Percentiles rank a stretch among this genome's conserved stretches.
These are phyloP conservation scores for Ascochyta fabae DNA, from an alignment of 2,329 filamentous ascomycete species.

Conservation along the genomic window DNA sequence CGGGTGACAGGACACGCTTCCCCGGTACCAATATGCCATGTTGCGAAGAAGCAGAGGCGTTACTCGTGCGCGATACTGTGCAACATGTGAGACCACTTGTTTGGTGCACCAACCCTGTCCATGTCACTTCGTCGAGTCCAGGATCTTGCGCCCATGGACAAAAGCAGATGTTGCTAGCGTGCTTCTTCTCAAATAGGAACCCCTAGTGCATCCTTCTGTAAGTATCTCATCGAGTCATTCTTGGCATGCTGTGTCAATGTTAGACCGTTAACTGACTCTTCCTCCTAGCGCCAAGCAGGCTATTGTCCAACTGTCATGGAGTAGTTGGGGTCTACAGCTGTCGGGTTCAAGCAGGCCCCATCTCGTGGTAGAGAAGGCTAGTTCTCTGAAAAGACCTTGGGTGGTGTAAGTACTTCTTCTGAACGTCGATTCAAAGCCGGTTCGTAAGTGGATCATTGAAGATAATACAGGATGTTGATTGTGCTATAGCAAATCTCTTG, in stretches of 20 bases:
- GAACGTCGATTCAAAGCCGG: not conserved
- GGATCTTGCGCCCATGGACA: not conserved
- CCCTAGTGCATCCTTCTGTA: not conserved
- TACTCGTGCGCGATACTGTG: slow-evolving; percentile 4
- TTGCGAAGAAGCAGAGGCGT: not conserved
- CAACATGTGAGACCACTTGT: not conserved
- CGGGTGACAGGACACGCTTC: slow-evolving; percentile 4
- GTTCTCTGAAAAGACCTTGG: not conserved
- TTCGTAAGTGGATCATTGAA: not conserved
- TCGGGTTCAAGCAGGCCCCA: no score
- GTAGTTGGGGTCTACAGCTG: not conserved
- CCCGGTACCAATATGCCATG: not conserved
- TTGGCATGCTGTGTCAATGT: not conserved
- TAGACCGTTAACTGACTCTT: not conserved
- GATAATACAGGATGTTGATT: not conserved
- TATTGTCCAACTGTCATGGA: not conserved
- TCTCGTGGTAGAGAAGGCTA: not conserved
- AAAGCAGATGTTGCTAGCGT: not conserved
- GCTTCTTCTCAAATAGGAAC: not conserved
- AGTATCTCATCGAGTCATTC: not conserved
- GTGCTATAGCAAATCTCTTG: not conserved
- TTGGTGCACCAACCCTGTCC: not conserved
- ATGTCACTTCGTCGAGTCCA: not conserved
- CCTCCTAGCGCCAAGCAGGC: not conserved
- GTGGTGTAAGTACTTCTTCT: not conserved